Percentiles rank a stretch among this genome's conserved stretches.
Conservation (phyloP, 345 rosid genomes). For the Luvunga scandens region DNA sequence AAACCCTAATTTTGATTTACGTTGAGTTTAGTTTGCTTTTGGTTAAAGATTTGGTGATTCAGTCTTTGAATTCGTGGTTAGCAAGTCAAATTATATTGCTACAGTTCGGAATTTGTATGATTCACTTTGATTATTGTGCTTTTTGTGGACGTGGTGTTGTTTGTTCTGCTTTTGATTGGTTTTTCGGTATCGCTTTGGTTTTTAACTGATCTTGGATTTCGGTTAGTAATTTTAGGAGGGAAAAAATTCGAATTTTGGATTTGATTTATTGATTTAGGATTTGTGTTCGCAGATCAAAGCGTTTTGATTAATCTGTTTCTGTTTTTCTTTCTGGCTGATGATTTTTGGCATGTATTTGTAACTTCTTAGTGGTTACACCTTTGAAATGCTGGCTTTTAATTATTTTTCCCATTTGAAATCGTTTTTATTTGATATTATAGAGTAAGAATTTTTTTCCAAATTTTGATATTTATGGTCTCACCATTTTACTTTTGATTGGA, state of each 20-base stretch:
- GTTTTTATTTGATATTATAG: not conserved
- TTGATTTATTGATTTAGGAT: not conserved
- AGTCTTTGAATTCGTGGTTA: not conserved
- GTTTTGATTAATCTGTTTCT: not conserved
- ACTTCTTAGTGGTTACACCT: not conserved
- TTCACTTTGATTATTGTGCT: constrained; percentile 14
- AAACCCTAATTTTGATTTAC: constrained; percentile 49
- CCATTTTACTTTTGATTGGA: not conserved
- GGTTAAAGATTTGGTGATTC: constrained; percentile 17
- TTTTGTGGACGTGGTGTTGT: constrained; percentile 3
- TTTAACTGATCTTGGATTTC: constrained; percentile 22
- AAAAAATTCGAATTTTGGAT: constrained; percentile 8
- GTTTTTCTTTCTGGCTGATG: not conserved
- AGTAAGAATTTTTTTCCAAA: not conserved
- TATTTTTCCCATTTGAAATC: not conserved
- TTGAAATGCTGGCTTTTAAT: not conserved
- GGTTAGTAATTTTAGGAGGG: constrained; percentile 20
- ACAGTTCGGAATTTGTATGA: constrained; percentile 6
- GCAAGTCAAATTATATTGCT: not conserved
- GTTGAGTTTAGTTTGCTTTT: constrained; percentile 7
- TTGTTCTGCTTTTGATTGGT: not conserved
- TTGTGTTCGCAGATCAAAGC: constrained; percentile 24
- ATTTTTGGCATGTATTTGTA: not conserved
- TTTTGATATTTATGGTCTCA: not conserved
- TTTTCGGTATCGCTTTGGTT: constrained; percentile 5